Base-by-base conservation (phyloP, 371 early-diverging fungal genomes). In the Furculomyces boomerangus region DNA sequence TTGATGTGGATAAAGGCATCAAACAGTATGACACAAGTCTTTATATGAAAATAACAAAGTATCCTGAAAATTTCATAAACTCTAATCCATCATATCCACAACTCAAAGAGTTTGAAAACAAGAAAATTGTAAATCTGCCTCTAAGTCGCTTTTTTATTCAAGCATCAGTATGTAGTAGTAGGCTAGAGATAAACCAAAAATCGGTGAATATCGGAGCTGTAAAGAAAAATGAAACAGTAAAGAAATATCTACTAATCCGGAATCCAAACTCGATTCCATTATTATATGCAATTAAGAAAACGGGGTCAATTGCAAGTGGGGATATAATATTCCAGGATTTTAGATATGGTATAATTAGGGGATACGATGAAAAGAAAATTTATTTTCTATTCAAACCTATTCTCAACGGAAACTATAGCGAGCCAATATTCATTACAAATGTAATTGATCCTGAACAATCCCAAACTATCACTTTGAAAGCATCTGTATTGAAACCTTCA, bases 141-240 rank as follows among this genome's bases (percentile, higher is more conserved):
- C 80, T 93, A n/a, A 81, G 94, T 2, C 91, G 95, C 67, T 74
- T 96, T 30, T 76, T 94, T 66, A 68, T 96, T 1, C 81, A 92
- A 22, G 81, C 84, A 2, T 78, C 85, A 2, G 70, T 95, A 1
- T 85, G 83, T 57, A 74, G 86, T 22, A 86, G 91, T 1, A 74
- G 83, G 30, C 84, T 96, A 80, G 95, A 93, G 43, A 69, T 97
- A 1, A 92, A 92, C 13, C 98, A 97, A 64, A 87, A 85, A 65
- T 88, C 91, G 64, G 93, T 95, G 67, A 96, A 95, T 57, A 93
- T 97, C 66, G 98, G 98, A 14, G 64, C 77, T 14, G 73, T 96
- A 51, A 89, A 89, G 57, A 83, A 86, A 56, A 85, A 86, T 56
- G 93, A 95, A 64, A 64, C 79, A 0, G 79, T 89, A 57, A 79